Conservation (phyloP, 1,139 yeast species). For the Nadsonia starkeyi-henricii region DNA sequence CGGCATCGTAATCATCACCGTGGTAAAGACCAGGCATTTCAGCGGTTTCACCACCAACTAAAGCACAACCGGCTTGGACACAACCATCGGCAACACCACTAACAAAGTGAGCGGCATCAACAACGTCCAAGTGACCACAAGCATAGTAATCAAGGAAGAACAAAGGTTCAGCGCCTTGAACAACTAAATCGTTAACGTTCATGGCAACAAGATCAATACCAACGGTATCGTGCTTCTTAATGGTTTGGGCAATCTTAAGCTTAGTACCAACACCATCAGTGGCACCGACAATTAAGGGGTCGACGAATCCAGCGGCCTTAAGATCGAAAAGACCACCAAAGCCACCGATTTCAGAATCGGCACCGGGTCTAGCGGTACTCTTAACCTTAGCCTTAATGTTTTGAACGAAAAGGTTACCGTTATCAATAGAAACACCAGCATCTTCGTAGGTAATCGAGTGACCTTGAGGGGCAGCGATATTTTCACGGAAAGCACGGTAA, state of each 20-base stretch:
- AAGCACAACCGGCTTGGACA: conserved; percentile 87
- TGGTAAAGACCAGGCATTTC: conserved; percentile 99
- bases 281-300: conserved; percentile 84
- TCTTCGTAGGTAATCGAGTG: conserved; percentile 57
- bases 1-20: conserved; percentile 91
- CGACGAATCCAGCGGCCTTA: conserved; percentile 69
- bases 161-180: conserved; percentile 97
- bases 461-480: conserved; percentile 24
- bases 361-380: conserved; percentile 92
- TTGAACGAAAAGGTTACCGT: conserved; percentile 82
- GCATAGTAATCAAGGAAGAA: conserved; percentile 95
- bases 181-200: conserved; percentile 96
- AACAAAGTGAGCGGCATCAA: conserved; percentile 77
- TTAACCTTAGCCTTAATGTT: conserved; percentile 82
- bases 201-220: conserved; percentile 98
- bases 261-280: conserved; percentile 99
- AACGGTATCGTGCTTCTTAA: conserved; percentile 83
- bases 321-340: conserved; percentile 95
- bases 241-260: conserved; percentile 82
- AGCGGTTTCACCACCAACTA: conserved; percentile 97
- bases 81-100: conserved; percentile 96
- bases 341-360: conserved; percentile 97
- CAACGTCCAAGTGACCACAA: conserved; percentile 76
- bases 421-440: conserved; percentile 96
- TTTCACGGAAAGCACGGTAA: conserved; percentile 75